Percentiles rank a stretch among this genome's conserved stretches.
phyloP scores from a whole-genome alignment of 1,284 basidiomycete genomes.

The Takashimella tepidaria region DNA sequence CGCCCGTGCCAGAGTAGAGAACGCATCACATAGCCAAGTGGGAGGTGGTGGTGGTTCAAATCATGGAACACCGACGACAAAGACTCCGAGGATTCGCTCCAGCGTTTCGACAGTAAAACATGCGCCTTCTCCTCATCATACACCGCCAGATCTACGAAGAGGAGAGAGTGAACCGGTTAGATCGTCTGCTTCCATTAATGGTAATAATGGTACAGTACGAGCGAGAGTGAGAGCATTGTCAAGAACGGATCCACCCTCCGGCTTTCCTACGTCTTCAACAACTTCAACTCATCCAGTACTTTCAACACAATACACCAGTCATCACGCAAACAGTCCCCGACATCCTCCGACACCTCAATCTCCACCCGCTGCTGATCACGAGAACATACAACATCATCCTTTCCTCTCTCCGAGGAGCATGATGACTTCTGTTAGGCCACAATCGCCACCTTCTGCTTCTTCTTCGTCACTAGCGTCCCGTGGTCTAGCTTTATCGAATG shows the following conservation, averaged over 20 bases:
- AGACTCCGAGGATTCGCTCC: background rate
- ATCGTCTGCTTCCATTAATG: no score
- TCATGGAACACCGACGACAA: background rate
- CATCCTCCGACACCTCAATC: background rate
- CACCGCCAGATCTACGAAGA: background rate
- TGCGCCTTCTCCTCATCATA: background rate
- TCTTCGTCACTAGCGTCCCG: background rate
- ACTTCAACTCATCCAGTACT: background rate
- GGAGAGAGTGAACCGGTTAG: background rate
- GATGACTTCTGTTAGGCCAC: background rate
- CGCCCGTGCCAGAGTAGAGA: constrained; percentile 12
- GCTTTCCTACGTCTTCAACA: background rate
- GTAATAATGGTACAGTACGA: background rate
- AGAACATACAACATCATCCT: background rate
- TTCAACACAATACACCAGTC: background rate
- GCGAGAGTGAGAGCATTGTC: background rate
- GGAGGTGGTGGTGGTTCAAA: background rate
- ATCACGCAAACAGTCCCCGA: background rate
- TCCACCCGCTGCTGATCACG: background rate
- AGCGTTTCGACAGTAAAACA: background rate
- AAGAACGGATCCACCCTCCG: background rate
- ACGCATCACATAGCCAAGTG: constrained; percentile 13
- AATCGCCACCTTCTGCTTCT: background rate
- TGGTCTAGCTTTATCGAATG: background rate
- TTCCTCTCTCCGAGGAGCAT: constrained; percentile 1